A percentile compares a stretch with the other conserved stretches of the same genome.
These are phyloP conservation scores for Nyctanthes arbortristis DNA, from an alignment of 257 asterid species.

Conservation along the genomic window DNA sequence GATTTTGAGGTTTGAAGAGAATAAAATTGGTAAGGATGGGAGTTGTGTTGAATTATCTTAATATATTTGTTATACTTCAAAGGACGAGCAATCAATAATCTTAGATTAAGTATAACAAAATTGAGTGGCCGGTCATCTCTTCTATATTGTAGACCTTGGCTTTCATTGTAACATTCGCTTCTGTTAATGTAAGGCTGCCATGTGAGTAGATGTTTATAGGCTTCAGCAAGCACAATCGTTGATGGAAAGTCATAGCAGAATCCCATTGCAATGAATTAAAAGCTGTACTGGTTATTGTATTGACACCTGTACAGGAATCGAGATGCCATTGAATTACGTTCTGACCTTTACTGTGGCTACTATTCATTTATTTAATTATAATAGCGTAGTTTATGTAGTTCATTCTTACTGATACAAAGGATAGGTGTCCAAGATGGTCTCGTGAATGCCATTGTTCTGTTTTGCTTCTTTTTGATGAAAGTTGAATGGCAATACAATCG, in stretches of 20 bases:
- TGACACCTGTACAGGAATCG: not conserved
- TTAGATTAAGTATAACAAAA: not conserved
- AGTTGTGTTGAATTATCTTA: not conserved
- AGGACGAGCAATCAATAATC: not conserved
- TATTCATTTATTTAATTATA: too few species aligned
- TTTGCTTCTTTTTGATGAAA: too few species aligned
- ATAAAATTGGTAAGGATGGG: not conserved
- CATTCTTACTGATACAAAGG: too few species aligned
- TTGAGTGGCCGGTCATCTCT: not conserved
- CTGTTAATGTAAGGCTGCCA: not conserved
- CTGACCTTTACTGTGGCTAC: not conserved
- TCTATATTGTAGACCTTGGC: not conserved
- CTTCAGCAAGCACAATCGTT: conserved; percentile 6
- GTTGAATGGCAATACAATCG: too few species aligned
- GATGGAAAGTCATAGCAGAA: not conserved
- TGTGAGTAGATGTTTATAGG: not conserved
- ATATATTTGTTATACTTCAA: not conserved
- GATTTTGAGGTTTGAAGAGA: not conserved
- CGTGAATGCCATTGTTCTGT: too few species aligned
- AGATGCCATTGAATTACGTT: not conserved
- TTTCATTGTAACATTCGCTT: not conserved
- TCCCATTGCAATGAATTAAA: not conserved
- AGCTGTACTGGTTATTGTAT: not conserved
- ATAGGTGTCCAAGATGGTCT: too few species aligned
- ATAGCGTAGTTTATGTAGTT: too few species aligned